Conservation (phyloP, 2,329 filamentous ascomycete genomes). For the Grosmannia huntii region DNA sequence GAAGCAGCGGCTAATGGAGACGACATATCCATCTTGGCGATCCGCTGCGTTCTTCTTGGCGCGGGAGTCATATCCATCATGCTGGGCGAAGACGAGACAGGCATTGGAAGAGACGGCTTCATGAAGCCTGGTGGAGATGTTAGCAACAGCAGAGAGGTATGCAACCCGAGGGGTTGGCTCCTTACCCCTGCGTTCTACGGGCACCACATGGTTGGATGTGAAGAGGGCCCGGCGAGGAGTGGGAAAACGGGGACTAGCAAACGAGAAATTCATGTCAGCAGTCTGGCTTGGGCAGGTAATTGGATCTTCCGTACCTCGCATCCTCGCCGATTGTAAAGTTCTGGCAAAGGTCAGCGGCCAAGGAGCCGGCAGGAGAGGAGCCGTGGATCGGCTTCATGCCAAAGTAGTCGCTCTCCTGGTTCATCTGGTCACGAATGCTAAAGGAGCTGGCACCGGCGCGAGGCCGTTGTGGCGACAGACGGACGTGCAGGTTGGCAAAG, state of each 20-base stretch:
- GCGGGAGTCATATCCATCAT: slow-evolving; percentile 90
- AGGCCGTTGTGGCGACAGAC: slow-evolving; percentile 38
- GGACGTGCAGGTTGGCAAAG: slow-evolving; percentile 35
- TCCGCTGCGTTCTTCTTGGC: slow-evolving; percentile 69
- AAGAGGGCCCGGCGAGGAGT: slow-evolving; percentile 80
- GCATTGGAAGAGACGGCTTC: slow-evolving; percentile 74
- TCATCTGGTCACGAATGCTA: slow-evolving; percentile 63
- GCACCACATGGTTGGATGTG: slow-evolving; percentile 55
- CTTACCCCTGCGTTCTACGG: slow-evolving; percentile 46
- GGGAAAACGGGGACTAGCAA: slow-evolving; percentile 59
- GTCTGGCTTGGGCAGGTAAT: not conserved
- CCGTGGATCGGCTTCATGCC: slow-evolving; percentile 62
- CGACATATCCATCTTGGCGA: slow-evolving; percentile 45
- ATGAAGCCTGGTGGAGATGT: slow-evolving; percentile 44
- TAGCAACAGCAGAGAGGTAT: slow-evolving; percentile 9
- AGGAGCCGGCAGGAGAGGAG: slow-evolving; percentile 79
- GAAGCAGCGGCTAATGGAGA: slow-evolving; percentile 55
- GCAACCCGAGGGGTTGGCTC: not conserved
- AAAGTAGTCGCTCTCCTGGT: slow-evolving; percentile 58
- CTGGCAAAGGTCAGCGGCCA: slow-evolving; percentile 88
- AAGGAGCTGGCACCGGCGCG: slow-evolving; percentile 35
- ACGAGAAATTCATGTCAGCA: not conserved
- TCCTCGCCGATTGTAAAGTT: slow-evolving; percentile 88
- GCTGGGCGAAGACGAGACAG: slow-evolving; percentile 68
- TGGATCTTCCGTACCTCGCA: slow-evolving; percentile 50